phyloP scores from a whole-genome alignment of 2,329 filamentous ascomycete species.

The Fusarium sp. region DNA sequence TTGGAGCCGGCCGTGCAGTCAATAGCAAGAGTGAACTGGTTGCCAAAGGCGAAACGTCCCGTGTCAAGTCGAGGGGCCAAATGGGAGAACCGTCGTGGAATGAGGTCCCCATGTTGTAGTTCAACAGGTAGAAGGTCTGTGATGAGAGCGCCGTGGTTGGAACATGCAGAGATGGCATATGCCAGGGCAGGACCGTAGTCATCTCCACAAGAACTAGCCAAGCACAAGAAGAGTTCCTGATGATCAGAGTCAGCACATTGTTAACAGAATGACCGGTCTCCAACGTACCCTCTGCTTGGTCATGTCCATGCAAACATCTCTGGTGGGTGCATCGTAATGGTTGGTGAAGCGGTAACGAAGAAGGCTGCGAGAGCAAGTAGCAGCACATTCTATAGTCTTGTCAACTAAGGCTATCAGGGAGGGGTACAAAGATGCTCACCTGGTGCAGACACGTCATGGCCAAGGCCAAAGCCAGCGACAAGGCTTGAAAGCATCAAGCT shows the following conservation, averaged over 20 bases:
- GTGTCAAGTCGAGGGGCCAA: constrained; percentile 6
- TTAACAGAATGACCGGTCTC: background rate
- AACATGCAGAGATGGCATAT: constrained; percentile 42
- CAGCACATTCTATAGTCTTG: constrained; percentile 19
- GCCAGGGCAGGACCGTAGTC: constrained; percentile 46
- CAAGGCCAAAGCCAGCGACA: background rate
- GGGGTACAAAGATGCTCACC: constrained; percentile 10
- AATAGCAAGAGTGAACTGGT: constrained; percentile 39
- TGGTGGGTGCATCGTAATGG: constrained; percentile 10
- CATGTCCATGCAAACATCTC: constrained; percentile 32
- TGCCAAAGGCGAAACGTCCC: constrained; percentile 28
- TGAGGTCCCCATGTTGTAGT: constrained; percentile 28
- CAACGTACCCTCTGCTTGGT: constrained; percentile 38
- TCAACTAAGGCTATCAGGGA: background rate
- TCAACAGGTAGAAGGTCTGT: constrained; percentile 46
- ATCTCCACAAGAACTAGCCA: constrained; percentile 42
- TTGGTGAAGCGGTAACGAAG: background rate
- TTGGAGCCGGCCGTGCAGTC: constrained; percentile 46
- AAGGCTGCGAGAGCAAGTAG: constrained; percentile 29
- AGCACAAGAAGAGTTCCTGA: constrained; percentile 47
- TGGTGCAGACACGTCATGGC: constrained; percentile 6
- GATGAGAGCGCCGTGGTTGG: constrained; percentile 40
- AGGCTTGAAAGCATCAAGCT: constrained; percentile 27
- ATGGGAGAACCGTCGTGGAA: constrained; percentile 13
- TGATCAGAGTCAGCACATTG: constrained; percentile 22